Base-by-base conservation (phyloP, 345 rosid species). In the Eucalyptus tenuipes region DNA sequence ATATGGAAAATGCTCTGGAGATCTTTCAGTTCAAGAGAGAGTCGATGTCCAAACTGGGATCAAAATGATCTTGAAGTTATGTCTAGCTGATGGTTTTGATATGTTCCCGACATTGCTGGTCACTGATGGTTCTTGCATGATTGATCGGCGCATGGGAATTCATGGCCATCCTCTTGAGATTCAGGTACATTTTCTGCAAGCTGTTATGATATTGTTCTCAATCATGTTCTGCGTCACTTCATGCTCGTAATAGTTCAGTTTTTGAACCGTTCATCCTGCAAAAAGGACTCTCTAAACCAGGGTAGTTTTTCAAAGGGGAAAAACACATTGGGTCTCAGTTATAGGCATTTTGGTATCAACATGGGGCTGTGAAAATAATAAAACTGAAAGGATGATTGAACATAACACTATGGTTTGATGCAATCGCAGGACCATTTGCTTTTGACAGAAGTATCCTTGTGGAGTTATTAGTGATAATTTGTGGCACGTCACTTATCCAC, bases 111-210 rank as follows among this genome's bases (percentile, higher is more conserved):
- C 99, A 89, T 86, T 97, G 87, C 90, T 97, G 93, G 99, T 96
- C 80, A 97, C 99, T 8, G 99, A 97, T 94, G 99, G 99, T 33
- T 96, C 99, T 71, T 97, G 99, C 94, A 97, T 97, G 99, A 96
- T 97, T 91, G 99, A 97, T 89, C 99, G 99, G 61, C 96, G 98
- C 52, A 97, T 97, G 99, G 99, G 99, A 89, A 97, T 97, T 92
- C 99, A 97, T 91, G 99, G 99, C 85, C 99, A 97, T 89, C 99
- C 99, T 90, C 87, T 97, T 88, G 99, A 97, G 92, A 97, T 97
- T 85, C 99, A 97, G 96, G 99, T 97, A 86, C 90, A 40, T 53
- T 55, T 80, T 40, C 47, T 40, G 42, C 10, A 27, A 42, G 45
- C 27, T 49, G 61, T 52, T 50, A 47, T 10, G 20, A 37, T 86